phyloP scores from a whole-genome alignment of 2,329 filamentous ascomycete genomes.

The Cytospora leucostoma region DNA sequence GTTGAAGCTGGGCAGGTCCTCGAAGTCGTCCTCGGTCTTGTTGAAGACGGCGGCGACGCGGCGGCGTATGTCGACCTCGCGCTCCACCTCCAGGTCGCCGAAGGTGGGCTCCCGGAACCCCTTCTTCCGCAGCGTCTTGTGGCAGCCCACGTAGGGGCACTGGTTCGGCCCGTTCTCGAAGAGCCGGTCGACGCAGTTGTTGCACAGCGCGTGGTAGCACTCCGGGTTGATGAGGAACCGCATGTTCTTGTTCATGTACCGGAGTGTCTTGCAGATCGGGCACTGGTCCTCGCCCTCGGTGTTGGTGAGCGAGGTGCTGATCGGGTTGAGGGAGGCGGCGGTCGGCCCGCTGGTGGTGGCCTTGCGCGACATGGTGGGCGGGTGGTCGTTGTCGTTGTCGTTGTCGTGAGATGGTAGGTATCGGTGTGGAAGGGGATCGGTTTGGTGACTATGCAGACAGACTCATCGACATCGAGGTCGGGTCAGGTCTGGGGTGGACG shows the following conservation, averaged over 20 bases:
- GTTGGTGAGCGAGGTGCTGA: constrained; percentile 27
- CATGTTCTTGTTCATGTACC: constrained; percentile 93
- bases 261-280: constrained; percentile 94
- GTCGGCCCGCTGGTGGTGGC: constrained; percentile 28
- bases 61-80: constrained; percentile 88
- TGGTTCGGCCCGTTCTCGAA: constrained; percentile 90
- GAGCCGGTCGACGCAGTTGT: constrained; percentile 90
- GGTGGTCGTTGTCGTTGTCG: constrained; percentile 1
- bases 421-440: not conserved
- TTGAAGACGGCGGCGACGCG: constrained; percentile 83
- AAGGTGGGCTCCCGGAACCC: constrained; percentile 89
- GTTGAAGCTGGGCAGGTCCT: constrained; percentile 80
- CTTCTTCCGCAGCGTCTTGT: constrained; percentile 80
- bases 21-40: constrained; percentile 86
- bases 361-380: constrained; percentile 42
- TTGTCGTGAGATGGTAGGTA: not conserved
- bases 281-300: constrained; percentile 68
- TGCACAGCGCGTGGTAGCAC: constrained; percentile 99
- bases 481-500: not conserved
- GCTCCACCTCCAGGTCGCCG: constrained; percentile 81
- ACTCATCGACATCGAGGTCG: not conserved
- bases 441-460: not conserved
- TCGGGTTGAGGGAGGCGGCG: constrained; percentile 22
- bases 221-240: constrained; percentile 95
- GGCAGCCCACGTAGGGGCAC: constrained; percentile 88